Evolutionary conservation across 2,329 filamentous ascomycete genomes (phyloP).

Genomic region (Tolypocladium ophioglossoides): DNA sequence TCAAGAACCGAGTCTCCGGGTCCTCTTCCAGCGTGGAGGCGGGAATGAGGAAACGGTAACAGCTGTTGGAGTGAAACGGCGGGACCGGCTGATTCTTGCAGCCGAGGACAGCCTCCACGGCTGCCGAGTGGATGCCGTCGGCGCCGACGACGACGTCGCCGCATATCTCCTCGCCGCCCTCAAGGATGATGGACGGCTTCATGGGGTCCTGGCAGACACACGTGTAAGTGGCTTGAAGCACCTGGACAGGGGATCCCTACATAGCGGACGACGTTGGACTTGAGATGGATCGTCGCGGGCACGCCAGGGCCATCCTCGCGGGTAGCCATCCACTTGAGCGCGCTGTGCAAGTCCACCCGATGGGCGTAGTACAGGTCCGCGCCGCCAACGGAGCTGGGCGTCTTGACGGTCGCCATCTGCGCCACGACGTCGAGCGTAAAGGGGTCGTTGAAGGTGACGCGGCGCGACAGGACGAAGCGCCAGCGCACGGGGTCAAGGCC

Average conservation of each 20-base stretch:
- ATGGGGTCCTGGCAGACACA: constrained; percentile 10
- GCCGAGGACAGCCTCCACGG: constrained; percentile 16
- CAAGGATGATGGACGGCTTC: constrained; percentile 16
- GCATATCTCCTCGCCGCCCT: constrained; percentile 14
- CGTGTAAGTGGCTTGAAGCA: not conserved
- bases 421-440: constrained; percentile 13
- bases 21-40: constrained; percentile 17
- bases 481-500: constrained; percentile 20
- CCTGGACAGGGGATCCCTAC: constrained; percentile 8
- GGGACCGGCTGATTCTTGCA: constrained; percentile 12
- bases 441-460: constrained; percentile 12
- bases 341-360: constrained; percentile 28
- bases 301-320: constrained; percentile 12
- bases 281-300: constrained; percentile 14
- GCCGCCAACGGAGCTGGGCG: constrained; percentile 13
- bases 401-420: constrained; percentile 4
- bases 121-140: constrained; percentile 30
- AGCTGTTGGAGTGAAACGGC: constrained; percentile 18
- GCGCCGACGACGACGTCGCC: constrained; percentile 32
- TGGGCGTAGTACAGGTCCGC: constrained; percentile 24
- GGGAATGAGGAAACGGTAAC: constrained; percentile 25
- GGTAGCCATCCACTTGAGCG: constrained; percentile 22
- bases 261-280: constrained; percentile 13
- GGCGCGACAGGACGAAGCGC: constrained; percentile 14
- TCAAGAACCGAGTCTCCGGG: constrained; percentile 19